Conservation (phyloP, 2,329 filamentous ascomycete genomes). For the Neonectria sp. region DNA sequence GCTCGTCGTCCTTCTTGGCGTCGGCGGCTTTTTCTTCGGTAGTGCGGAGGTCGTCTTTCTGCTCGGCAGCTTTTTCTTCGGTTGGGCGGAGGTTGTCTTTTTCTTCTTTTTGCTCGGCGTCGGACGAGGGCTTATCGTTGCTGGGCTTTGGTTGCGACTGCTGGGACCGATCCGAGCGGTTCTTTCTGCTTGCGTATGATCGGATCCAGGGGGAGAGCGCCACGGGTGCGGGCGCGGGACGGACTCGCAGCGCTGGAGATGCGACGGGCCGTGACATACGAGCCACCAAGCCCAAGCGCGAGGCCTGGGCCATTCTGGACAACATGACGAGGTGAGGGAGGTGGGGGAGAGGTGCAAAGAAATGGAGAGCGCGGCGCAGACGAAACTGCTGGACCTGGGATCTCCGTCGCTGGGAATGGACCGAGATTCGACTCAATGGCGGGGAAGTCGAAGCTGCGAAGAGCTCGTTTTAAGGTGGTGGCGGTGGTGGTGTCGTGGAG, state of each 20-base stretch:
- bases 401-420: conserved; percentile 3
- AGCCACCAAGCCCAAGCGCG: conserved; percentile 52
- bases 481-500: conserved; percentile 10
- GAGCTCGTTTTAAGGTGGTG: conserved; percentile 14
- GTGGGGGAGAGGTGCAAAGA: background rate
- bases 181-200: conserved; percentile 46
- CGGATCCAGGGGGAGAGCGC: conserved; percentile 49
- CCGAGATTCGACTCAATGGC: conserved; percentile 40
- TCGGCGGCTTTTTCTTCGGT: conserved; percentile 40
- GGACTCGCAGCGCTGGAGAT: conserved; percentile 44
- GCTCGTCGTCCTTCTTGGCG: conserved; percentile 53
- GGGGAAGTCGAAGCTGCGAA: conserved; percentile 11
- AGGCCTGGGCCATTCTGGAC: conserved; percentile 52
- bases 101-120: conserved; percentile 36
- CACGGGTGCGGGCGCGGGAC: conserved; percentile 38
- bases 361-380: conserved; percentile 7
- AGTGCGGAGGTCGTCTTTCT: conserved; percentile 37
- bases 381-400: conserved; percentile 13
- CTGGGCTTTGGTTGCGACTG: conserved; percentile 39
- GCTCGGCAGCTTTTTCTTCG: conserved; percentile 38
- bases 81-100: conserved; percentile 38
- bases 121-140: conserved; percentile 12
- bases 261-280: conserved; percentile 47
- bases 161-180: conserved; percentile 29
- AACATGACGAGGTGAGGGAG: conserved; percentile 56